Base-by-base conservation (phyloP, 352 stramenopile genomes). In the Phytophthora uliginosa region DNA sequence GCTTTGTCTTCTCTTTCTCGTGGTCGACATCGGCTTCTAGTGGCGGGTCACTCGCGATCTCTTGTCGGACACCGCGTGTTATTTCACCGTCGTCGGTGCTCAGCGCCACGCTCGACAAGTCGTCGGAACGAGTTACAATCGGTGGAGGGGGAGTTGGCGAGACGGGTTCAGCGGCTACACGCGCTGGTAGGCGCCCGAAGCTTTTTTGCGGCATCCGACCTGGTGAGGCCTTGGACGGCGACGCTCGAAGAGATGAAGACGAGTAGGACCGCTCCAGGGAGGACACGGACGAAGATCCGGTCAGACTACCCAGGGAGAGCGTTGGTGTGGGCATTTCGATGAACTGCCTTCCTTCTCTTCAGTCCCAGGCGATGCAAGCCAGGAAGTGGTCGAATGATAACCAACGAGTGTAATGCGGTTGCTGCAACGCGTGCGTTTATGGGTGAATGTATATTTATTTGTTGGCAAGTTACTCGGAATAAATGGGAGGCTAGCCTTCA, bases 181-280 rank as follows among this genome's bases (percentile, higher is more conserved):
- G 64, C 28, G 20, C 52, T 31, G 64, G 63, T 50, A 52, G 64
- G 13, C 69, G 63, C 20, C 70, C 64, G 20, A 73, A 77, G 45
- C 70, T 77, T 62, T 77, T 77, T 31, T 77, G 69, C 17, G 52
- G 59, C 2, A 52, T 34, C 60, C 52, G 57, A 33, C 42, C 45
- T 3, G 62, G 38, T 34, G 69, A 75, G 18, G 54, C 38, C 12
- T 28, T 65, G 5, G 62, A 59, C 45, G 63, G 24, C 31, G 69
- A 69, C 17, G 22, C 10, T 47, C 53, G 56, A 45, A 73, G 36
- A 0, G 69, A 76, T 18, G 63, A 73, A 4, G 69, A 72, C 4
- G 64, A 76, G 22, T 56, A 69, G 1, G 64, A 76, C 7, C 69
- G 31, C 45, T 76, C 69, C 26, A 73, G 10, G 12, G 52, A 20